Percentiles rank a stretch among this genome's conserved stretches.
These are phyloP conservation scores for Leccinum fibrillosum DNA, from an alignment of 768 basidiomycete species.

Conservation along the genomic window DNA sequence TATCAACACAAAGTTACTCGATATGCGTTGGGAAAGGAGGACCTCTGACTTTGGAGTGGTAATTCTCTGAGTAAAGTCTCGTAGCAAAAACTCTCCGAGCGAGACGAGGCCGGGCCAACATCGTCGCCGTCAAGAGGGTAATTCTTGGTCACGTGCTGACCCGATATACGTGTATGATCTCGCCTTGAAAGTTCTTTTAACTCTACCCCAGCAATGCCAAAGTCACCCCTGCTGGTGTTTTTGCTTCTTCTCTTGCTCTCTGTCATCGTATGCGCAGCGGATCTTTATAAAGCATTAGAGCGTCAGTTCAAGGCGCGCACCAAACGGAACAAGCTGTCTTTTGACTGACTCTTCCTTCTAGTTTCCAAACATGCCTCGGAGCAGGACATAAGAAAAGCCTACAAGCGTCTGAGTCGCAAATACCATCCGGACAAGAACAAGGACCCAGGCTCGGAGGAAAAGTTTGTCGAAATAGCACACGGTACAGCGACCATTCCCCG, in stretches of 20 bases:
- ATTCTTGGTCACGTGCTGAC: slow-evolving; percentile 24
- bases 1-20: slow-evolving; percentile 6
- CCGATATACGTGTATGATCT: slow-evolving; percentile 29
- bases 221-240: slow-evolving; percentile 24
- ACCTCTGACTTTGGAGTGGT: slow-evolving; percentile 42
- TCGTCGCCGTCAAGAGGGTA: background rate
- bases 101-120: slow-evolving; percentile 17
- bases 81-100: background rate
- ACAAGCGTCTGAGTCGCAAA: slow-evolving; percentile 84
- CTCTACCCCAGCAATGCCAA: slow-evolving; percentile 19
- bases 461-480: slow-evolving; percentile 88
- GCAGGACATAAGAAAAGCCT: slow-evolving; percentile 87
- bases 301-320: slow-evolving; percentile 52
- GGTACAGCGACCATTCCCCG: slow-evolving; percentile 48
- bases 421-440: slow-evolving; percentile 97
- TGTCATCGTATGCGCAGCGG: slow-evolving; percentile 46
- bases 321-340: slow-evolving; percentile 12
- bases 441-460: slow-evolving; percentile 74
- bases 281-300: slow-evolving; percentile 82
- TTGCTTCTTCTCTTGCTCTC: slow-evolving; percentile 33
- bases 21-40: slow-evolving; percentile 5
- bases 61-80: slow-evolving; percentile 24
- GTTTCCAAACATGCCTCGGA: slow-evolving; percentile 79
- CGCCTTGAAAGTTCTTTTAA: background rate
- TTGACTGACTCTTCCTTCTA: slow-evolving; percentile 27